phyloP scores from a whole-genome alignment of 192 early-diverging fungal genomes.

The Coemansia furcata region DNA sequence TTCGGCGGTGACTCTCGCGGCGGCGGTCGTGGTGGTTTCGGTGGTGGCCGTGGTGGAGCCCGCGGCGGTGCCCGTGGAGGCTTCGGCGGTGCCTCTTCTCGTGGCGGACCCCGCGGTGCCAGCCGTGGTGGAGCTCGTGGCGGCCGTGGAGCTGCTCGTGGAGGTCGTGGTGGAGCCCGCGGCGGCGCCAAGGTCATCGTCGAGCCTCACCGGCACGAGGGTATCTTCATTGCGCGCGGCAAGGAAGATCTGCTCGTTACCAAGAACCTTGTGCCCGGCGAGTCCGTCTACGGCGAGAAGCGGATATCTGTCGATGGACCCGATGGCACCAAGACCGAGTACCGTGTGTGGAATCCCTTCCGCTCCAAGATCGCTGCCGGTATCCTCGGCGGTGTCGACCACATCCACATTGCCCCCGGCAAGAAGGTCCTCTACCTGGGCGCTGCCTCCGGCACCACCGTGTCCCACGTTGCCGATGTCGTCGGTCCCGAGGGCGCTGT shows the following conservation, averaged over 20 bases:
- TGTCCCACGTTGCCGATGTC: slow-evolving; percentile 96
- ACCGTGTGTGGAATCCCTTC: slow-evolving; percentile 99
- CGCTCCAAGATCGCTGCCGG: slow-evolving; percentile 98
- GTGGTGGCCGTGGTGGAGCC: slow-evolving; percentile 53
- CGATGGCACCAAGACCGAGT: slow-evolving; percentile 96
- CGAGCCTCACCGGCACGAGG: slow-evolving; percentile 96
- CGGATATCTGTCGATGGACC: slow-evolving; percentile 92
- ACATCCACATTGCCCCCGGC: slow-evolving; percentile 92
- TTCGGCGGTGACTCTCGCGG: slow-evolving; percentile 54
- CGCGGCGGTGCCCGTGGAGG: slow-evolving; percentile 55
- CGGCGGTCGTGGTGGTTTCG: slow-evolving; percentile 34
- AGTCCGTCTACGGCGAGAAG: slow-evolving; percentile 98
- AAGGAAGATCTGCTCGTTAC: slow-evolving; percentile 99
- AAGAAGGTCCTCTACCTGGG: slow-evolving; percentile 98
- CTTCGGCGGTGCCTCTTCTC: slow-evolving; percentile 12
- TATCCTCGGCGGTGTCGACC: slow-evolving; percentile 93
- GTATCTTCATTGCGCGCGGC: slow-evolving; percentile 95
- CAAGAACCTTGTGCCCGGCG: slow-evolving; percentile 98
- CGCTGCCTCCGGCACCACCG: slow-evolving; percentile 90
- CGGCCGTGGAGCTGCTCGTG: slow-evolving; percentile 48
- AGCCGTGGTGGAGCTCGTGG: slow-evolving; percentile 40
- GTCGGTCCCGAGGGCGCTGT: slow-evolving; percentile 96
- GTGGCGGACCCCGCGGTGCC: slow-evolving; percentile 28
- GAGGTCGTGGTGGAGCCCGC: slow-evolving; percentile 58
- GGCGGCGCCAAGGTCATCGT: slow-evolving; percentile 94